Percentiles rank a stretch among this genome's conserved stretches.
These are phyloP conservation scores for Globomyces sp. DNA, from an alignment of 371 early-diverging fungal genomes.

Conservation along the genomic window DNA sequence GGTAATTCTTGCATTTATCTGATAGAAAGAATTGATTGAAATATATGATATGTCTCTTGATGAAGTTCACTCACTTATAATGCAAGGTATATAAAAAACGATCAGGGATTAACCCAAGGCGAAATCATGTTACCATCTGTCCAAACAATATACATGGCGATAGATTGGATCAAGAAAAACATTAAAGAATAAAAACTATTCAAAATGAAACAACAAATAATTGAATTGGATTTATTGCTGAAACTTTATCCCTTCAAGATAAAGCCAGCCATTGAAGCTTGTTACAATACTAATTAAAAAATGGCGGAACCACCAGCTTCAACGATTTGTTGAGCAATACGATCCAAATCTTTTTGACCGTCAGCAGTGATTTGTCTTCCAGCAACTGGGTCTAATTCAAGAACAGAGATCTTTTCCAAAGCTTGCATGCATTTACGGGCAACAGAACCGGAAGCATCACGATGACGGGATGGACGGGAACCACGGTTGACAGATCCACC, in stretches of 20 bases:
- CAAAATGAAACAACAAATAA: no score
- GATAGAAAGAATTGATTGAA: slow-evolving; percentile 1
- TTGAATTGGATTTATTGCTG: no score
- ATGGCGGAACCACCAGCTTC: slow-evolving; percentile 13
- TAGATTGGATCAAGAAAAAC: no score
- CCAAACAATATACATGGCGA: no score
- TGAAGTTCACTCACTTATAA: slow-evolving; percentile 9
- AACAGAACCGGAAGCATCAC: slow-evolving; percentile 85
- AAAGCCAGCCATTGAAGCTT: no score
- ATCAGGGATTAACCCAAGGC: no score
- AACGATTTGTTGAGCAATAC: slow-evolving; percentile 33
- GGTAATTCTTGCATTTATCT: slow-evolving; percentile 28
- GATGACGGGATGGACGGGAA: slow-evolving; percentile 88
- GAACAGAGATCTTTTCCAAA: slow-evolving; percentile 95
- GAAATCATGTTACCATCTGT: no score
- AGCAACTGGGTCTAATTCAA: slow-evolving; percentile 87
- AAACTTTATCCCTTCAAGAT: no score
- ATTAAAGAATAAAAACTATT: no score
- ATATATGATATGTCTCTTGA: slow-evolving; percentile 27
- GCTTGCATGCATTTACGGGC: slow-evolving; percentile 95
- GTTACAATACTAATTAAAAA: slow-evolving; percentile 1
- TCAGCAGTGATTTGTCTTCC: slow-evolving; percentile 55
- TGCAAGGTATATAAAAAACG: no score
- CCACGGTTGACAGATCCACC: slow-evolving; percentile 95
- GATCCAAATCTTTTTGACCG: slow-evolving; percentile 63